Percentiles rank a stretch among this genome's conserved stretches.
phyloP scores from a whole-genome alignment of 805 yeast species.

The Candida chauliodis region DNA sequence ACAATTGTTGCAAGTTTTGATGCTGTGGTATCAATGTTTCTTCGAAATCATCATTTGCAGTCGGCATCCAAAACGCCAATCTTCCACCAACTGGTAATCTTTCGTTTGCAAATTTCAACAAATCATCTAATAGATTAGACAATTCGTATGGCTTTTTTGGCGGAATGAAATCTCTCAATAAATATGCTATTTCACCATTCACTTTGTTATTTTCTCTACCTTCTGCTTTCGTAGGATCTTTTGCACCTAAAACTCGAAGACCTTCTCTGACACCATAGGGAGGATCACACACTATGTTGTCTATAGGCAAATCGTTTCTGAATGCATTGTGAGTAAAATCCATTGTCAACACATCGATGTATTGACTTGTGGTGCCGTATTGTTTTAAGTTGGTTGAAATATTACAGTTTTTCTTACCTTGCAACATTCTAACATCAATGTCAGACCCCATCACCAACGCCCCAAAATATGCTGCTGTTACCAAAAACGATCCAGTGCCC shows the following conservation, averaged over 20 bases:
- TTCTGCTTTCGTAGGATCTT: constrained; percentile 57
- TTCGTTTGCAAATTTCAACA: constrained; percentile 66
- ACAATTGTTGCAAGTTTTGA: constrained; percentile 61
- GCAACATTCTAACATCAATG: constrained; percentile 76
- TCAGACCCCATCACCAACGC: constrained; percentile 83
- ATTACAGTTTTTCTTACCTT: constrained; percentile 59
- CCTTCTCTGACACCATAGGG: constrained; percentile 98
- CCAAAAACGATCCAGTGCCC: constrained; percentile 93
- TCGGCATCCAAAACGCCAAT: constrained; percentile 96
- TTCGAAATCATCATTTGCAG: constrained; percentile 81
- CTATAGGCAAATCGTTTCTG: constrained; percentile 58
- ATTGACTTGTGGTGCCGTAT: constrained; percentile 55
- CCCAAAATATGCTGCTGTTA: constrained; percentile 83
- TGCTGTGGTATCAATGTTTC: constrained; percentile 77
- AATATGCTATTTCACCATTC: constrained; percentile 73
- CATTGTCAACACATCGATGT: constrained; percentile 80
- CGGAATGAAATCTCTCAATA: constrained; percentile 80
- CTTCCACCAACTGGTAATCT: constrained; percentile 75
- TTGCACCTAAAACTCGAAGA: constrained; percentile 85
- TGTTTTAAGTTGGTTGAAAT: constrained; percentile 70
- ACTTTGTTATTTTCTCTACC: constrained; percentile 75
- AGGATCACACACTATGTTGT: constrained; percentile 90
- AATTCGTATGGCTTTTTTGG: constrained; percentile 89
- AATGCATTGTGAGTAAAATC: constrained; percentile 92
- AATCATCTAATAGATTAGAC: constrained; percentile 71